Evolutionary conservation across 345 rosid species (phyloP).

Genomic region (Heritiera littoralis): DNA sequence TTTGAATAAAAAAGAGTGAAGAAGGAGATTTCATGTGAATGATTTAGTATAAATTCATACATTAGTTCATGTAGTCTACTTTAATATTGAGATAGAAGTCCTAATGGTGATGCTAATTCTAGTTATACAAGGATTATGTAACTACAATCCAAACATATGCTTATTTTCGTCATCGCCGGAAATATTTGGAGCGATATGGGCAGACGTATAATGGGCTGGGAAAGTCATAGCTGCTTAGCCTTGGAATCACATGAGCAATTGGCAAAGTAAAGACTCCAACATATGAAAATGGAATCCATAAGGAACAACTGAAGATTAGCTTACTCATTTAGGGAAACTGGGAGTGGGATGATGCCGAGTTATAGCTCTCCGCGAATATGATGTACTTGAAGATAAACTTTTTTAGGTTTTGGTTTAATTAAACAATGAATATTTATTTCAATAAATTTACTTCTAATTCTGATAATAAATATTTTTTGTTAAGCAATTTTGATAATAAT

Average conservation of each 20-base stretch:
- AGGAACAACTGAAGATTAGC: background rate
- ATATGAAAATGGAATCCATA: background rate
- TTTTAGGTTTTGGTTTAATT: too few relatives aligned
- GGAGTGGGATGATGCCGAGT: background rate
- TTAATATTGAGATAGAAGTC: too few relatives aligned
- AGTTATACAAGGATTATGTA: background rate
- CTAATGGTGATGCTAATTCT: background rate
- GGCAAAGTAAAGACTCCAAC: background rate
- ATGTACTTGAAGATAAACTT: too few relatives aligned
- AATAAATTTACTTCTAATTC: too few relatives aligned
- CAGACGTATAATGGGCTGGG: background rate
- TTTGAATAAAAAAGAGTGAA: too few relatives aligned
- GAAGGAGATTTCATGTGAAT: too few relatives aligned
- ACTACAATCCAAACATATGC: background rate
- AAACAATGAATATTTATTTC: too few relatives aligned
- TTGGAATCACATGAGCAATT: background rate
- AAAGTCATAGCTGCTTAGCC: background rate
- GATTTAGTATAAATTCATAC: too few relatives aligned
- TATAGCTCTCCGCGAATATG: too few relatives aligned
- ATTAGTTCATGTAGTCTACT: too few relatives aligned
- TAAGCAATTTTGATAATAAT: too few relatives aligned
- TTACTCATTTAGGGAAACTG: background rate
- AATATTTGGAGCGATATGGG: background rate
- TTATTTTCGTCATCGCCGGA: background rate
- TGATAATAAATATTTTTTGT: too few relatives aligned